A percentile compares a stretch with the other conserved stretches of the same genome.
These are phyloP conservation scores for Linnemannia schmuckeri DNA, from an alignment of 192 early-diverging fungal genomes.

Conservation along the genomic window DNA sequence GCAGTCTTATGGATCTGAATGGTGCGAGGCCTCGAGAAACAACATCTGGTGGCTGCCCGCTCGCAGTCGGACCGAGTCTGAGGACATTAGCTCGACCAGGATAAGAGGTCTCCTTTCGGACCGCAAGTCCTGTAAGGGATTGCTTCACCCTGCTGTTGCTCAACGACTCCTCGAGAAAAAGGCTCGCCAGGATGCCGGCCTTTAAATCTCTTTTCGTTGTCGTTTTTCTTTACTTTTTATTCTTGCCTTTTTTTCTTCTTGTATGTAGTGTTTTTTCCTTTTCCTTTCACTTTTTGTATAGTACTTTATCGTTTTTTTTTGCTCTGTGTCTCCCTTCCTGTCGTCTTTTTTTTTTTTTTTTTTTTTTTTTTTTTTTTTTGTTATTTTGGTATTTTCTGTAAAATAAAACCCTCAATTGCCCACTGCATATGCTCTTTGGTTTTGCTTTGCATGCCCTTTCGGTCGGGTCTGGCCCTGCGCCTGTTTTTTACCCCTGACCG, in stretches of 20 bases:
- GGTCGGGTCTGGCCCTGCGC: not conserved
- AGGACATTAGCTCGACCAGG: conserved; percentile 48
- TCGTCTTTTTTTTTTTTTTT: not conserved
- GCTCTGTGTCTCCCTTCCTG: too few species aligned
- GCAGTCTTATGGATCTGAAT: conserved; percentile 41
- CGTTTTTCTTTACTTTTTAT: not conserved
- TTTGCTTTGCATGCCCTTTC: not conserved
- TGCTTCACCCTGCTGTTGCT: conserved; percentile 43
- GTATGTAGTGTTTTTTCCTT: conserved; percentile 8
- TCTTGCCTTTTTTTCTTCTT: not conserved
- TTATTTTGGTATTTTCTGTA: not conserved
- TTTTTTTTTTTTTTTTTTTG: not conserved
- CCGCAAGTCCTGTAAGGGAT: conserved; percentile 30
- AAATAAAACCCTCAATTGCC: conserved; percentile 16
- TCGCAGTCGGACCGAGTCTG: conserved; percentile 37
- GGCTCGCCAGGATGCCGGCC: conserved; percentile 17
- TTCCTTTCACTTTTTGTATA: not conserved
- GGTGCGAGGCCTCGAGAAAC: conserved; percentile 41
- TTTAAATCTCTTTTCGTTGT: conserved; percentile 2
- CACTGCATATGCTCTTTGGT: not conserved
- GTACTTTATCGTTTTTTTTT: not conserved
- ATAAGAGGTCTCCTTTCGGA: conserved; percentile 33
- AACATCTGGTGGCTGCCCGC: conserved; percentile 54
- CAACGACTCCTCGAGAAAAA: conserved; percentile 30
- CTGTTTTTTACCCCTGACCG: not conserved